Conservation (phyloP, 2,329 filamentous ascomycete species). For the Ophiosphaerella herpotricha region DNA sequence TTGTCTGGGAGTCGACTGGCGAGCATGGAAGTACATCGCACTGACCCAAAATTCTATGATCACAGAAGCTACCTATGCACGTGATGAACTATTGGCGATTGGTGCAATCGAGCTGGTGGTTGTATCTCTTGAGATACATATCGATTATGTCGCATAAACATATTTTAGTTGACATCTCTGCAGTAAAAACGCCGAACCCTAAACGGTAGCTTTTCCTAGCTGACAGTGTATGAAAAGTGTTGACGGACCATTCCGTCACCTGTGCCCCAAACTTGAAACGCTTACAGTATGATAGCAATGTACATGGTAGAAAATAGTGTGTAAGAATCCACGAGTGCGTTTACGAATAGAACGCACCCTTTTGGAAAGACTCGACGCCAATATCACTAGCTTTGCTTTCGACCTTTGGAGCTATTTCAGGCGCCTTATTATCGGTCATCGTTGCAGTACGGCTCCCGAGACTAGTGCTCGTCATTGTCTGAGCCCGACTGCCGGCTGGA, state of each 20-base stretch:
- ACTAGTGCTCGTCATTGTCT: slow-evolving; percentile 59
- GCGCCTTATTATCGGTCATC: slow-evolving; percentile 51
- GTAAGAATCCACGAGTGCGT: not conserved
- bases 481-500: slow-evolving; percentile 54
- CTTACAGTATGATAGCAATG: slow-evolving; percentile 6
- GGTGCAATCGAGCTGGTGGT: not conserved
- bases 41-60: not conserved
- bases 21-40: not conserved
- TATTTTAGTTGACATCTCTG: not conserved
- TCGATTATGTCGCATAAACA: not conserved
- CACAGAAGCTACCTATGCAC: too few species aligned
- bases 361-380: slow-evolving; percentile 71
- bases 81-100: too few species aligned
- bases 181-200: slow-evolving; percentile 10
- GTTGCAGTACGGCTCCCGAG: slow-evolving; percentile 48
- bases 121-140: not conserved
- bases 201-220: slow-evolving; percentile 29
- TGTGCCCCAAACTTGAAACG: not conserved
- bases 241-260: not conserved
- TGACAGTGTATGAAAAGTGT: slow-evolving; percentile 14
- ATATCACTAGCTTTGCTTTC: slow-evolving; percentile 67
- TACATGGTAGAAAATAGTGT: slow-evolving; percentile 15
- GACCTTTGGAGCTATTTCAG: slow-evolving; percentile 53
- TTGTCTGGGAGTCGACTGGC: not conserved
- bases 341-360: slow-evolving; percentile 70